phyloP scores from a whole-genome alignment of 164 flowering plant species.

The Macadamia tetraphylla region DNA sequence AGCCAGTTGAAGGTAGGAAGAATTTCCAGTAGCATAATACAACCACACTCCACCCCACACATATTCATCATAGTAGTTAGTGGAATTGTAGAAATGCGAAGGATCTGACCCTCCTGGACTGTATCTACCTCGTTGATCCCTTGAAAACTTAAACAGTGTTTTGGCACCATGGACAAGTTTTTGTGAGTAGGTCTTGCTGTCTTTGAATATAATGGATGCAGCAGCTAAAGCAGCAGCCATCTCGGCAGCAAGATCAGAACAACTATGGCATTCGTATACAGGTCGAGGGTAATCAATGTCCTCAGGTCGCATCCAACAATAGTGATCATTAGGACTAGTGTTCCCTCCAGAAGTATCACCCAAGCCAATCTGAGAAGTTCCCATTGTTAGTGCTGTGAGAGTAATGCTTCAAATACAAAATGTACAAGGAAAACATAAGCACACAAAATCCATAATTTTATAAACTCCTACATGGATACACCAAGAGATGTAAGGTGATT shows the following conservation, averaged over 20 bases:
- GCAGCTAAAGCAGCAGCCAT: conserved; percentile 97
- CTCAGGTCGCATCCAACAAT: conserved; percentile 98
- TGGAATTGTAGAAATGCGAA: conserved; percentile 69
- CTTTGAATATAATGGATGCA: conserved; percentile 95
- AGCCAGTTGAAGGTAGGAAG: conserved; percentile 67
- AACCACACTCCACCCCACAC: conserved; percentile 96
- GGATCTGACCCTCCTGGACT: conserved; percentile 60
- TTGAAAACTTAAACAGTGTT: conserved; percentile 70
- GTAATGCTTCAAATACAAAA: too few relatives aligned
- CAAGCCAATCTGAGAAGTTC: conserved; percentile 45
- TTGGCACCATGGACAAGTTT: conserved; percentile 93
- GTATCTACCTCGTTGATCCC: conserved; percentile 78
- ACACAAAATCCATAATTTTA: background rate
- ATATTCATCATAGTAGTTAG: conserved; percentile 87
- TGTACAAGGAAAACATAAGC: background rate
- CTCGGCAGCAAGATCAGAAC: conserved; percentile 95
- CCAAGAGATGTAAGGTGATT: background rate
- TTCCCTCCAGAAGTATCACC: conserved; percentile 72
- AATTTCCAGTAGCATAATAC: conserved; percentile 92
- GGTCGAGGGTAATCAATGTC: conserved; percentile 76
- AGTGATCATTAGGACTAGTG: conserved; percentile 74
- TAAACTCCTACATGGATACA: background rate
- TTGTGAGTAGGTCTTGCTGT: conserved; percentile 82
- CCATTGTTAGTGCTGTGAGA: background rate
- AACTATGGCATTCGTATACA: conserved; percentile 37